Percentiles rank a stretch among this genome's conserved stretches.
These are phyloP conservation scores for Juglanconis sp. DNA, from an alignment of 2,329 filamentous ascomycete genomes.

Conservation along the genomic window DNA sequence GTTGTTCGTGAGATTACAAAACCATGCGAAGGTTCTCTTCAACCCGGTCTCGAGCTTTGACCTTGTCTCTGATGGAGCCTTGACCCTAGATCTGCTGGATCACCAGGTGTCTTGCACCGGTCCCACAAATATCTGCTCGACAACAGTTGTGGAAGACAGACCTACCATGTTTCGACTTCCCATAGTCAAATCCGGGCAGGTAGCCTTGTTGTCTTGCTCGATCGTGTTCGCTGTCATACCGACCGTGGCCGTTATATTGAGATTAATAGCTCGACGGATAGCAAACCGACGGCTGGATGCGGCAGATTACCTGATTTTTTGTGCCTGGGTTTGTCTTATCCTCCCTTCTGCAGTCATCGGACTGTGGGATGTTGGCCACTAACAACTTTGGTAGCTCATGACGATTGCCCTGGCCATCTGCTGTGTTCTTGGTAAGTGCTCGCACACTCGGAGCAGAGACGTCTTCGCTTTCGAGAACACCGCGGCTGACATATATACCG, in stretches of 20 bases:
- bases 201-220: constrained; percentile 2
- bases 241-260: constrained; percentile 2
- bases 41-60: background rate
- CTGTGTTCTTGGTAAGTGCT: constrained; percentile 1
- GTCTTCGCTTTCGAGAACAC: background rate
- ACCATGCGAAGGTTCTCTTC: background rate
- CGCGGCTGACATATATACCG: background rate
- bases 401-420: background rate
- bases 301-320: constrained; percentile 3
- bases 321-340: constrained; percentile 1
- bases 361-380: background rate
- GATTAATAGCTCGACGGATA: constrained; percentile 5
- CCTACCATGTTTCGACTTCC: background rate
- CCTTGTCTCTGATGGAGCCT: background rate
- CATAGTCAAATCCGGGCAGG: constrained; percentile 1
- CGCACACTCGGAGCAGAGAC: background rate
- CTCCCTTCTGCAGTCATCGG: too few species aligned
- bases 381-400: background rate
- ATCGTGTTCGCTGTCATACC: constrained; percentile 7
- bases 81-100: background rate
- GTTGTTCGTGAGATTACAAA: background rate
- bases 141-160: background rate
- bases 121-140: background rate
- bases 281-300: constrained; percentile 9
- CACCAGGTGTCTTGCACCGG: background rate